Conservation (phyloP, 805 yeast genomes). For the Ogataea chonburiensis region DNA sequence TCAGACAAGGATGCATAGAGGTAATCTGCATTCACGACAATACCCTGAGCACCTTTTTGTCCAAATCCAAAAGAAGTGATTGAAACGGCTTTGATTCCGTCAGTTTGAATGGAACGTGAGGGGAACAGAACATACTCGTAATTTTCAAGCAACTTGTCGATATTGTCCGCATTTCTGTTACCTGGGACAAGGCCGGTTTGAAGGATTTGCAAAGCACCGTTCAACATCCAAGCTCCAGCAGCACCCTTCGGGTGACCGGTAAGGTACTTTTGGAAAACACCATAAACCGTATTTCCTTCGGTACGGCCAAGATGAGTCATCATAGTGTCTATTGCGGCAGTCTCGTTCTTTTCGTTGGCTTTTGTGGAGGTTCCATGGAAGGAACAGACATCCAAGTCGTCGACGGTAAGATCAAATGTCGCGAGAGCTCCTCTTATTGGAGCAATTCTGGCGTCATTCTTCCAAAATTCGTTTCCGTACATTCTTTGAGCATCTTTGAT, state of each 20-base stretch:
- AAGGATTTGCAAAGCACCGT: conserved; percentile 93
- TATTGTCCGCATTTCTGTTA: conserved; percentile 96
- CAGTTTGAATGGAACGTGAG: conserved; percentile 88
- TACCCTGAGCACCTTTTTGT: conserved; percentile 98
- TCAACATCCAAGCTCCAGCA: conserved; percentile 99
- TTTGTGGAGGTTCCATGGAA: conserved; percentile 99
- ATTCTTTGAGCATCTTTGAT: conserved; percentile 83
- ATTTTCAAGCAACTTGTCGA: conserved; percentile 79
- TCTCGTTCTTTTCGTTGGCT: conserved; percentile 98
- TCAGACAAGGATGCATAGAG: conserved; percentile 79
- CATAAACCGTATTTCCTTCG: conserved; percentile 95
- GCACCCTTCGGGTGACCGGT: conserved; percentile 99
- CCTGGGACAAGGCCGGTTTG: conserved; percentile 96
- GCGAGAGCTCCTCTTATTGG: conserved; percentile 98
- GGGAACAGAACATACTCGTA: conserved; percentile 91
- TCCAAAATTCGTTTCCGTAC: conserved; percentile 95
- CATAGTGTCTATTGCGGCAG: conserved; percentile 87
- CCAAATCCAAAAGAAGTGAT: conserved; percentile 99
- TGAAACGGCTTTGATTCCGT: conserved; percentile 96
- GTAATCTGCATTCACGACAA: conserved; percentile 91
- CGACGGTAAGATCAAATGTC: conserved; percentile 86
- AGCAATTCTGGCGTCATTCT: conserved; percentile 88
- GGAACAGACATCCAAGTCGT: conserved; percentile 93
- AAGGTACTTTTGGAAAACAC: conserved; percentile 97
- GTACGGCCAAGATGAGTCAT: conserved; percentile 94